A percentile compares a stretch with the other conserved stretches of the same genome.
Conservation (phyloP, 768 basidiomycete genomes). For the Tylopilus sp. region DNA sequence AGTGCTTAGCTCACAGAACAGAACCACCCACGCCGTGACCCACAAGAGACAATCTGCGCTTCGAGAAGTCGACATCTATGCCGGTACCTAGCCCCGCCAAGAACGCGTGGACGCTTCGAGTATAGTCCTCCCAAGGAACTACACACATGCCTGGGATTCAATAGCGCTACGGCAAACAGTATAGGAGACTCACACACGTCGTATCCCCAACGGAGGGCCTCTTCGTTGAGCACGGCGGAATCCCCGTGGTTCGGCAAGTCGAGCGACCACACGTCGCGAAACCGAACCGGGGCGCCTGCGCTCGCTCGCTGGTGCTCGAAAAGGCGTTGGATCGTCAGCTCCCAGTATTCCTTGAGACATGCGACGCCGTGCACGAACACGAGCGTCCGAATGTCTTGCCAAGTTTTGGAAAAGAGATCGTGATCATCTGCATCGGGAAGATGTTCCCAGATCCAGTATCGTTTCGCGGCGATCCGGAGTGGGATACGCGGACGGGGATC, state of each 20-base stretch:
- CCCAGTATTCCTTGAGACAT: conserved; percentile 7
- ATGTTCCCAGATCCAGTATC: background rate
- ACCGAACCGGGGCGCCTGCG: background rate
- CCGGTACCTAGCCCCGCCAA: background rate
- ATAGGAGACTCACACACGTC: background rate
- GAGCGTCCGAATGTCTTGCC: background rate
- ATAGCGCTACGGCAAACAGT: too few species aligned
- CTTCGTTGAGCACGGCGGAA: conserved; percentile 6
- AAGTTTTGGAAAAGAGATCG: background rate
- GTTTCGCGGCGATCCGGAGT: background rate
- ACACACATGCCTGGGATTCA: background rate
- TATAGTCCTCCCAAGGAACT: conserved; percentile 6
- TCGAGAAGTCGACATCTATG: conserved; percentile 2
- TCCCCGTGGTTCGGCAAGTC: conserved; percentile 8
- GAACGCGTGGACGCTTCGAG: conserved; percentile 4
- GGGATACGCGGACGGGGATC: background rate
- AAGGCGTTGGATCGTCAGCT: background rate
- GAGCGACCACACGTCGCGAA: conserved; percentile 5
- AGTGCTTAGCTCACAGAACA: background rate
- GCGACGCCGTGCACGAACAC: conserved; percentile 1
- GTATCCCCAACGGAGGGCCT: background rate
- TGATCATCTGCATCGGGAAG: background rate
- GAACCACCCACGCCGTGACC: background rate
- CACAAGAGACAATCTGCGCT: background rate
- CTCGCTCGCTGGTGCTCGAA: background rate